phyloP scores from a whole-genome alignment of 2,329 filamentous ascomycete species.

The Neofusicoccum cordaticola region DNA sequence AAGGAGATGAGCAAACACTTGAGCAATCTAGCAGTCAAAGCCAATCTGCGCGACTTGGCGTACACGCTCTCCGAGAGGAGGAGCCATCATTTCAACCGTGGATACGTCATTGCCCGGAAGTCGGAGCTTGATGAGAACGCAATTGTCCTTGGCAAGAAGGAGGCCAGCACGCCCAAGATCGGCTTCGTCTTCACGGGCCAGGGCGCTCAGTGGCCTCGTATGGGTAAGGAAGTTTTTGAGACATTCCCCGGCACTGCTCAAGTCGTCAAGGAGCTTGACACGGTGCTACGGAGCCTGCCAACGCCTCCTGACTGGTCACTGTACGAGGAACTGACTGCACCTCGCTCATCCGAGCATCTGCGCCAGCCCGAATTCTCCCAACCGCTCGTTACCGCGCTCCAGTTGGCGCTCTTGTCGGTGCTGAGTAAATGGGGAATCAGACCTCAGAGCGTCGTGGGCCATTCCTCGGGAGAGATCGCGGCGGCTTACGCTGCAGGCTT shows the following conservation, averaged over 20 bases:
- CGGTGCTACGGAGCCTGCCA: conserved; percentile 23
- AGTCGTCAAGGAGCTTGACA: conserved; percentile 12
- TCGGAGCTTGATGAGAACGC: not conserved
- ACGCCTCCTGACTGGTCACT: conserved; percentile 19
- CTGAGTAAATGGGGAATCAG: conserved; percentile 13
- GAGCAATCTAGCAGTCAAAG: conserved; percentile 15
- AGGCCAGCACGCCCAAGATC: conserved; percentile 19
- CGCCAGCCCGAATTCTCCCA: conserved; percentile 18
- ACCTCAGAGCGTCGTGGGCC: conserved; percentile 5
- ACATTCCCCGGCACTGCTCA: not conserved
- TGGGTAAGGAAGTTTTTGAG: conserved; percentile 27
- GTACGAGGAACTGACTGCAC: conserved; percentile 19
- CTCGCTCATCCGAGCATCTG: conserved; percentile 8
- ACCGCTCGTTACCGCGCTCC: conserved; percentile 18
- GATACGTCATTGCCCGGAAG: not conserved
- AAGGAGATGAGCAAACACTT: conserved; percentile 15
- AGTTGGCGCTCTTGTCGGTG: conserved; percentile 14
- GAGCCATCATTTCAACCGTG: conserved; percentile 1
- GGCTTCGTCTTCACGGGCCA: conserved; percentile 41
- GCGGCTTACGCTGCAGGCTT: conserved; percentile 19
- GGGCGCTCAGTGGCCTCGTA: conserved; percentile 36
- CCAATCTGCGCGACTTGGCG: not conserved
- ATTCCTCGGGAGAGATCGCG: conserved; percentile 21
- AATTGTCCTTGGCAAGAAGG: conserved; percentile 3
- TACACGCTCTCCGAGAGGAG: conserved; percentile 14